Percentiles rank a stretch among this genome's conserved stretches.
Evolutionary conservation across 352 stramenopile genomes (phyloP).

Genomic region (Phytophthora colocasiae): DNA sequence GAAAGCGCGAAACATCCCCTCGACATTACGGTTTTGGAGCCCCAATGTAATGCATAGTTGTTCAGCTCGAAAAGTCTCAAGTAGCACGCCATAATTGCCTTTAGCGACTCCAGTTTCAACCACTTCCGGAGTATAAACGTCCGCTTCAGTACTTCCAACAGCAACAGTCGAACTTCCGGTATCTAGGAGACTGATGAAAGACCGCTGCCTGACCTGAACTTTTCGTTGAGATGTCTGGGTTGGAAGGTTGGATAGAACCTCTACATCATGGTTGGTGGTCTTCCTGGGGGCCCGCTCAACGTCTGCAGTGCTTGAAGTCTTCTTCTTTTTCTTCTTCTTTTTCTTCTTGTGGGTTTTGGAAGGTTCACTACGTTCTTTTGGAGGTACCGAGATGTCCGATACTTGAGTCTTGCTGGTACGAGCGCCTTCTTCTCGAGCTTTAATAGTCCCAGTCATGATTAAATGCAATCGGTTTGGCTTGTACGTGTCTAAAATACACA

Average conservation of each 20-base stretch:
- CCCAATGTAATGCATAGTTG: conserved; percentile 59
- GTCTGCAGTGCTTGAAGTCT: conserved; percentile 3
- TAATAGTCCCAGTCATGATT: conserved; percentile 11
- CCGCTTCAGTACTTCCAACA: neutral
- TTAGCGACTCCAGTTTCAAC: conserved; percentile 36
- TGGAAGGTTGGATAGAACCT: conserved; percentile 1
- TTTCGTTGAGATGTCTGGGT: conserved; percentile 8
- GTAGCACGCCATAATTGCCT: conserved; percentile 53
- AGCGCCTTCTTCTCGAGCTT: conserved; percentile 5
- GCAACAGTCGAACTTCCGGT: conserved; percentile 20
- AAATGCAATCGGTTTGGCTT: conserved; percentile 10
- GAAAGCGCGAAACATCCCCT: conserved; percentile 47
- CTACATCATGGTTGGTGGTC: neutral
- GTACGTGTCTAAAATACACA: conserved; percentile 10
- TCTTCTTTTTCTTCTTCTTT: conserved; percentile 15
- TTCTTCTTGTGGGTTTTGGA: conserved; percentile 11
- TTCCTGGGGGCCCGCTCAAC: conserved; percentile 9
- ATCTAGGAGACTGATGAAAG: conserved; percentile 1
- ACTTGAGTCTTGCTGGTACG: conserved; percentile 4
- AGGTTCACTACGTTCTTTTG: neutral
- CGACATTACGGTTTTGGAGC: conserved; percentile 52
- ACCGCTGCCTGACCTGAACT: conserved; percentile 21
- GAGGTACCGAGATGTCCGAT: neutral
- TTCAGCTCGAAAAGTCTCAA: conserved; percentile 59
- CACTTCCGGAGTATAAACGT: neutral